These are phyloP conservation scores for Remersonia thermophila DNA, from an alignment of 2,329 filamentous ascomycete genomes.

Conservation along the genomic window DNA sequence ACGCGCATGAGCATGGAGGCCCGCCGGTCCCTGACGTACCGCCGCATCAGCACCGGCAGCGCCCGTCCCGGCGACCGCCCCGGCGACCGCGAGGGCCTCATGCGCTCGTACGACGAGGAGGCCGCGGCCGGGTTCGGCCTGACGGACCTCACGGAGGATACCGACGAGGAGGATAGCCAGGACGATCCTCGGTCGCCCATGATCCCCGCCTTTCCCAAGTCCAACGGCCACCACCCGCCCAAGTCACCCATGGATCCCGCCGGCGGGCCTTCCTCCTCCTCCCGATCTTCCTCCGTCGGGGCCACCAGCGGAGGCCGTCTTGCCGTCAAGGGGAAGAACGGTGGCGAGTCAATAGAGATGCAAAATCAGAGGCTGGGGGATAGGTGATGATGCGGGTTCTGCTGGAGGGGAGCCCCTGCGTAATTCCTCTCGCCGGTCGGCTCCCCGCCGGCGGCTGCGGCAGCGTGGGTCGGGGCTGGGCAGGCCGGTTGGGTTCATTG, in stretches of 20 bases:
- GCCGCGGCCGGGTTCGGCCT: constrained; percentile 66
- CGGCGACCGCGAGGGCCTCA: constrained; percentile 68
- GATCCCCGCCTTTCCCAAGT: constrained; percentile 22
- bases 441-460: too few relatives aligned
- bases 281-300: too few relatives aligned
- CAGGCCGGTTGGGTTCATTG: too few relatives aligned
- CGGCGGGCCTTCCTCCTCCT: too few relatives aligned
- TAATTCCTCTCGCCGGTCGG: constrained; percentile 1
- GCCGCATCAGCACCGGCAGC: constrained; percentile 41
- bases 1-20: constrained; percentile 91
- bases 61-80: too few relatives aligned
- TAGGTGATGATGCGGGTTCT: constrained; percentile 14
- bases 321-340: constrained; percentile 9
- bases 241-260: too few relatives aligned
- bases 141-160: constrained; percentile 67
- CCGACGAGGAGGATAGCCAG: constrained; percentile 42
- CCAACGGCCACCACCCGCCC: constrained; percentile 26
- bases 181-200: constrained; percentile 21
- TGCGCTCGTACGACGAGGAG: constrained; percentile 82
- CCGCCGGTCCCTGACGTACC: constrained; percentile 49
- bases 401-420: not conserved
- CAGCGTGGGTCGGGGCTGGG: too few relatives aligned
- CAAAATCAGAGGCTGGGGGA: constrained; percentile 33
- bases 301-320: not conserved
- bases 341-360: constrained; percentile 33